A percentile compares a stretch with the other conserved stretches of the same genome.
These are phyloP conservation scores for Kodamaea alishanica DNA, from an alignment of 1,139 yeast genomes.

Conservation along the genomic window DNA sequence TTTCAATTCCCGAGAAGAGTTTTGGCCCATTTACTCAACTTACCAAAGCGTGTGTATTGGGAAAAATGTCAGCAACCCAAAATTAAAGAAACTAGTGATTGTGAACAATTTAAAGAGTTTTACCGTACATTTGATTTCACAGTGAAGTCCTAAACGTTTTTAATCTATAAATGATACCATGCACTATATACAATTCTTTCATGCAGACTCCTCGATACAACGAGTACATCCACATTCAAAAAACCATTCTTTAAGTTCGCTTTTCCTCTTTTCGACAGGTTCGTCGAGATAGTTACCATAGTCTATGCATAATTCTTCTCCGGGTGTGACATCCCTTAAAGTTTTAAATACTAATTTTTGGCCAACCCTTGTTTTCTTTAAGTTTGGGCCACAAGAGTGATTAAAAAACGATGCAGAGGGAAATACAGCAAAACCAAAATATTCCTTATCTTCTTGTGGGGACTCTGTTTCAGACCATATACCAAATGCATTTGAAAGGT, in stretches of 20 bases:
- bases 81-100: constrained; percentile 57
- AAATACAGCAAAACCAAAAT: constrained; percentile 61
- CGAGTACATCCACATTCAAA: constrained; percentile 54
- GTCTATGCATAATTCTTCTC: constrained; percentile 58
- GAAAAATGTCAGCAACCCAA: constrained; percentile 63
- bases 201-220: constrained; percentile 30
- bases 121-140: constrained; percentile 47
- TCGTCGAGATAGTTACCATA: constrained; percentile 54
- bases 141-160: background rate
- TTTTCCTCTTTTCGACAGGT: constrained; percentile 39
- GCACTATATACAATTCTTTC: background rate
- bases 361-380: constrained; percentile 22
- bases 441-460: constrained; percentile 51
- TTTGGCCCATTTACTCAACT: constrained; percentile 54
- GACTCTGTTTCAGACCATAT: constrained; percentile 52
- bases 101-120: constrained; percentile 51
- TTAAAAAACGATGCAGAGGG: constrained; percentile 71
- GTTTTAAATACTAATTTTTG: constrained; percentile 25
- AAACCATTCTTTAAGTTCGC: constrained; percentile 54
- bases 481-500: constrained; percentile 73
- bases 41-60: constrained; percentile 68
- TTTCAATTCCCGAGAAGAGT: constrained; percentile 79
- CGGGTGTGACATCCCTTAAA: constrained; percentile 28
- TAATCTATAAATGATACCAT: background rate
- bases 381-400: constrained; percentile 44